A percentile compares a stretch with the other conserved stretches of the same genome.
Conservation (phyloP, 352 stramenopile genomes). For the Phytopythium sindhum region DNA sequence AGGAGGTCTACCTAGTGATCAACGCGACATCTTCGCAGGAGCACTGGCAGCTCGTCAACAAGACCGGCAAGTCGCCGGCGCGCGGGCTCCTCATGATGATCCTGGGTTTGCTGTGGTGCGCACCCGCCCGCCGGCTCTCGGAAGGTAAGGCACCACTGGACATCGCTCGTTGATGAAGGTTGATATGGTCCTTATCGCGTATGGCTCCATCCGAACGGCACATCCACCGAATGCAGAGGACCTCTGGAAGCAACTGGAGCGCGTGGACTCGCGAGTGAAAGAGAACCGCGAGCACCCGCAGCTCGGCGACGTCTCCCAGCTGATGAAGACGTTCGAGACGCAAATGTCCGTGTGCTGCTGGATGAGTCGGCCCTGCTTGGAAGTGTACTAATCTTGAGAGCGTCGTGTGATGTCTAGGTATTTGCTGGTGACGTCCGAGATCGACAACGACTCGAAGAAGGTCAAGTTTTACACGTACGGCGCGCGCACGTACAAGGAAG, state of each 20-base stretch:
- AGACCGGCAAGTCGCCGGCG: slow-evolving; percentile 52
- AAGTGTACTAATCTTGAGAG: not conserved
- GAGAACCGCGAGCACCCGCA: slow-evolving; percentile 56
- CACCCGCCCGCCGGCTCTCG: slow-evolving; percentile 48
- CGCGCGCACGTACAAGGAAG: slow-evolving; percentile 60
- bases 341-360: slow-evolving; percentile 50
- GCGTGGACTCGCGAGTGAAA: slow-evolving; percentile 59
- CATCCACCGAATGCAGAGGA: slow-evolving; percentile 35
- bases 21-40: slow-evolving; percentile 70
- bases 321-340: slow-evolving; percentile 78
- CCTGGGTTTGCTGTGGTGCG: slow-evolving; percentile 79
- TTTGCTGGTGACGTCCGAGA: slow-evolving; percentile 56
- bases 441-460: slow-evolving; percentile 77
- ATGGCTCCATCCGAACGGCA: not conserved
- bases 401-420: slow-evolving; percentile 34
- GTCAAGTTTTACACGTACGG: slow-evolving; percentile 75
- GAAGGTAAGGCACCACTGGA: slow-evolving; percentile 40
- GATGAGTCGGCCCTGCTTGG: not conserved
- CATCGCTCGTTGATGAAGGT: not conserved
- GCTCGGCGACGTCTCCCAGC: slow-evolving; percentile 62
- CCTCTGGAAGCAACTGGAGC: slow-evolving; percentile 73
- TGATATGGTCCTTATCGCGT: not conserved
- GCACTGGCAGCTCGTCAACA: slow-evolving; percentile 73
- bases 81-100: slow-evolving; percentile 82
- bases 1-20: slow-evolving; percentile 79